Evolutionary conservation across 305 asterid genomes (phyloP).

Genomic region (Stenogyne calaminthoides): DNA sequence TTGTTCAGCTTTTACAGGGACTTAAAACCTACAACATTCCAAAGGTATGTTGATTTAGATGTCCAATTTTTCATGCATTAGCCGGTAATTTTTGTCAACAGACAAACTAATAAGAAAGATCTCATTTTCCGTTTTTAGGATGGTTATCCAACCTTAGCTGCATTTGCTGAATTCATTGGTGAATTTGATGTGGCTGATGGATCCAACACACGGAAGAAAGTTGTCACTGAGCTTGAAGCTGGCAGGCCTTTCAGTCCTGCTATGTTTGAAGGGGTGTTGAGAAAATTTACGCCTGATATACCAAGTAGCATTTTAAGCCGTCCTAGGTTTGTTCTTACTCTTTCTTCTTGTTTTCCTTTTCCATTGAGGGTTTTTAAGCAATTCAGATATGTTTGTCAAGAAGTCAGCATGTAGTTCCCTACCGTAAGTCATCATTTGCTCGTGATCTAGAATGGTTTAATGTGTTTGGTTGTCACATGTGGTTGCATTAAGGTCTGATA

Average conservation of each 20-base stretch:
- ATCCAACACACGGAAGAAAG: conserved; percentile 53
- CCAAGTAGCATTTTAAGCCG: conserved; percentile 61
- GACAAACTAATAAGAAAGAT: neutral
- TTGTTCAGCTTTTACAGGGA: conserved; percentile 69
- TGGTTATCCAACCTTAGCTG: conserved; percentile 71
- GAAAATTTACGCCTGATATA: conserved; percentile 84
- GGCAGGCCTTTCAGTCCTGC: conserved; percentile 72
- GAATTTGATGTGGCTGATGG: conserved; percentile 64
- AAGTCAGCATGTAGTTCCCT: neutral
- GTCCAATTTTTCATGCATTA: conserved; percentile 3
- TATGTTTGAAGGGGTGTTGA: conserved; percentile 76
- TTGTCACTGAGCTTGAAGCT: conserved; percentile 46
- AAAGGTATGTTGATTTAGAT: conserved; percentile 44
- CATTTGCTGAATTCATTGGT: conserved; percentile 71
- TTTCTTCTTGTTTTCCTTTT: conserved; percentile 22
- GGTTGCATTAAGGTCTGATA: conserved; percentile 6
- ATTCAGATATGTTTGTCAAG: conserved; percentile 21
- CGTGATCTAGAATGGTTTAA: neutral
- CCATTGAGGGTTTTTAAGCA: neutral
- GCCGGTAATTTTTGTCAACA: neutral
- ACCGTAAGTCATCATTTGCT: neutral
- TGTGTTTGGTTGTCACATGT: conserved; percentile 2
- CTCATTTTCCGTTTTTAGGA: conserved; percentile 39
- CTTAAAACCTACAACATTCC: conserved; percentile 54
- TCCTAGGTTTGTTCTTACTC: conserved; percentile 58